phyloP scores from a whole-genome alignment of 805 yeast genomes.

The Candida corydali region DNA sequence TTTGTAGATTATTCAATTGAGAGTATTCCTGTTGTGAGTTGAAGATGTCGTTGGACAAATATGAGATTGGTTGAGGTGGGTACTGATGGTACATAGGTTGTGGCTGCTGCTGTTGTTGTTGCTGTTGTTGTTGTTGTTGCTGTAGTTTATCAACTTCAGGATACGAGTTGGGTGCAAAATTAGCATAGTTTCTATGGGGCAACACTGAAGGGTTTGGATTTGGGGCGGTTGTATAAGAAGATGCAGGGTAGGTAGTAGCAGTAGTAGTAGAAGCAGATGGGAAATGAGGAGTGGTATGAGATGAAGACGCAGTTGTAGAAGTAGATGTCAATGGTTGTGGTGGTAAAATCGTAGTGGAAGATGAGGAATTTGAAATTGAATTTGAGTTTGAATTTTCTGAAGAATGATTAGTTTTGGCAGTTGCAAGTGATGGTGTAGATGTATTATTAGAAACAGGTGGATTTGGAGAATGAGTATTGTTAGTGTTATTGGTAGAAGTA shows the following conservation, averaged over 20 bases:
- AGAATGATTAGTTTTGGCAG: neutral
- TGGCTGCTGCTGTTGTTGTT: conserved; percentile 6
- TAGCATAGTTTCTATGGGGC: neutral
- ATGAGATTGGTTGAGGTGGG: conserved; percentile 6
- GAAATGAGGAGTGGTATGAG: neutral
- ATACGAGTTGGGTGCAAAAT: neutral
- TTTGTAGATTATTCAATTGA: conserved; percentile 2
- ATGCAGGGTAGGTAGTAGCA: neutral
- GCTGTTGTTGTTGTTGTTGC: conserved; percentile 5
- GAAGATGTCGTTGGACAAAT: conserved; percentile 4
- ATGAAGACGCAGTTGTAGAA: neutral
- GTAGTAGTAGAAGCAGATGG: neutral
- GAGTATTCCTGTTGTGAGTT: conserved; percentile 3
- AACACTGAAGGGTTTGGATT: neutral
- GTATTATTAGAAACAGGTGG: too few relatives aligned
- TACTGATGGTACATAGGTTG: conserved; percentile 3
- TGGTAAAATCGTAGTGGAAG: neutral
- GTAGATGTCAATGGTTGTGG: neutral
- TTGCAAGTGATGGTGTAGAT: neutral
- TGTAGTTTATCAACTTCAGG: neutral
- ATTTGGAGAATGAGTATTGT: neutral
- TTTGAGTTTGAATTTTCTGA: neutral
- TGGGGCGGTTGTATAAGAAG: neutral
- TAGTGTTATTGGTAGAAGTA: neutral
- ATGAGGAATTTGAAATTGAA: neutral